Percentiles rank a stretch among this genome's conserved stretches.
phyloP scores from a whole-genome alignment of 345 rosid species.

The Melaleuca quinquenervia region DNA sequence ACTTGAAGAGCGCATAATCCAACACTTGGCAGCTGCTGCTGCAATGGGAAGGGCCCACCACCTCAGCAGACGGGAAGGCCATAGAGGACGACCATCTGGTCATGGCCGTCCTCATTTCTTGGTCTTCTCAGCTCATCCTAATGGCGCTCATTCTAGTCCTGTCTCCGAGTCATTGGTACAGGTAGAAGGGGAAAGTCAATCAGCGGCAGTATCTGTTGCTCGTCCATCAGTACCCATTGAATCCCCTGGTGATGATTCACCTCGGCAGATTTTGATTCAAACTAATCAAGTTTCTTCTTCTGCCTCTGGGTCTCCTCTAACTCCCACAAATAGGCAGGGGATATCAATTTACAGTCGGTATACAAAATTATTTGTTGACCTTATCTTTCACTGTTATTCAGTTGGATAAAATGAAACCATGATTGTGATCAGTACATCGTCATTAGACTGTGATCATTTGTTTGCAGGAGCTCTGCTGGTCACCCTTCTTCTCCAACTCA shows the following conservation, averaged over 20 bases:
- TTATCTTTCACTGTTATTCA: neutral
- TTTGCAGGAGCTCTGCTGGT: conserved; percentile 16
- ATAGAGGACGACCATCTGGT: conserved; percentile 36
- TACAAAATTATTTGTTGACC: neutral
- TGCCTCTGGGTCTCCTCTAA: conserved; percentile 18
- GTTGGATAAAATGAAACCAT: neutral
- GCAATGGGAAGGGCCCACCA: conserved; percentile 50
- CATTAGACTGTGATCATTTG: neutral
- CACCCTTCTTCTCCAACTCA: conserved; percentile 21
- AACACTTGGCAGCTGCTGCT: conserved; percentile 67
- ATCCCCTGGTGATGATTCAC: conserved; percentile 13
- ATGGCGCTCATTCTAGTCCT: conserved; percentile 17
- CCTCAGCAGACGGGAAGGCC: conserved; percentile 47
- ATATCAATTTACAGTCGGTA: conserved; percentile 32
- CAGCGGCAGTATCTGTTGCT: conserved; percentile 12
- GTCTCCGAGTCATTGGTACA: conserved; percentile 18
- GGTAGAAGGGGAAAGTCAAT: conserved; percentile 24
- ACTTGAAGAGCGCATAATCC: conserved; percentile 71
- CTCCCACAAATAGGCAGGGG: conserved; percentile 22
- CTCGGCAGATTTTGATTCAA: conserved; percentile 17
- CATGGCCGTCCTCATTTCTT: conserved; percentile 42
- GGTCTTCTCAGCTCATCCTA: conserved; percentile 38
- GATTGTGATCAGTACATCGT: neutral
- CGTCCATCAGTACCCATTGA: conserved; percentile 17
- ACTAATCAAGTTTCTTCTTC: conserved; percentile 15